A percentile compares a stretch with the other conserved stretches of the same genome.
Evolutionary conservation across 1,139 yeast species (phyloP).

Genomic region (Debaryomyces udenii): DNA sequence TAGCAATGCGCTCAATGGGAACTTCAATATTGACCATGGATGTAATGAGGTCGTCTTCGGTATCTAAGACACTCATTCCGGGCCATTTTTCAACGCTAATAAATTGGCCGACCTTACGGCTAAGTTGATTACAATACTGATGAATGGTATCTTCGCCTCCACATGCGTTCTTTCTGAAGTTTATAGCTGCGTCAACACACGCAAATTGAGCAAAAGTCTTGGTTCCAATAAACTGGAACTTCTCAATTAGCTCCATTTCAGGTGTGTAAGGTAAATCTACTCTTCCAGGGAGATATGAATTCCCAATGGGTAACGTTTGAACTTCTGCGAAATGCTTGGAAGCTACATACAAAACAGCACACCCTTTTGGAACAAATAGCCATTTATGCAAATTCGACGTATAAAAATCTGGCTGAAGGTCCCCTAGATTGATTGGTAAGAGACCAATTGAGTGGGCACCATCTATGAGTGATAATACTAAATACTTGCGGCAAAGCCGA

Average conservation of each 20-base stretch:
- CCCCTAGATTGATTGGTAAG: constrained; percentile 46
- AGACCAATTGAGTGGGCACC: constrained; percentile 75
- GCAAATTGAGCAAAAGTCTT: constrained; percentile 30
- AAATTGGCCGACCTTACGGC: constrained; percentile 41
- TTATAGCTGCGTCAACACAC: constrained; percentile 42
- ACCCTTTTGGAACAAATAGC: constrained; percentile 61
- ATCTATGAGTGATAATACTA: constrained; percentile 61
- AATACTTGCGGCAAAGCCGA: constrained; percentile 48
- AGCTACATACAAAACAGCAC: constrained; percentile 63
- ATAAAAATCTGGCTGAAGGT: constrained; percentile 61
- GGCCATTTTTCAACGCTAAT: constrained; percentile 39
- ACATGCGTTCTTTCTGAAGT: constrained; percentile 55
- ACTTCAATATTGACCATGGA: constrained; percentile 53
- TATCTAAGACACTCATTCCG: constrained; percentile 34
- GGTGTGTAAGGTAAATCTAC: constrained; percentile 23
- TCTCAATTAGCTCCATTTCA: constrained; percentile 35
- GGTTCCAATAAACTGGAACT: constrained; percentile 45
- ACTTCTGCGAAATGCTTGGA: constrained; percentile 51
- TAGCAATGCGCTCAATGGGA: constrained; percentile 27
- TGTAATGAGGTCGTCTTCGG: constrained; percentile 33
- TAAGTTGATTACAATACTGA: constrained; percentile 50
- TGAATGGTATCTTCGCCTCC: constrained; percentile 64
- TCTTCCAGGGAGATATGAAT: constrained; percentile 36
- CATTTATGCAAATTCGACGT: constrained; percentile 72
- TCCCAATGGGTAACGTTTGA: constrained; percentile 64